Base-by-base conservation (phyloP, 2,329 filamentous ascomycete genomes). In the Cryphonectria carpinicola region DNA sequence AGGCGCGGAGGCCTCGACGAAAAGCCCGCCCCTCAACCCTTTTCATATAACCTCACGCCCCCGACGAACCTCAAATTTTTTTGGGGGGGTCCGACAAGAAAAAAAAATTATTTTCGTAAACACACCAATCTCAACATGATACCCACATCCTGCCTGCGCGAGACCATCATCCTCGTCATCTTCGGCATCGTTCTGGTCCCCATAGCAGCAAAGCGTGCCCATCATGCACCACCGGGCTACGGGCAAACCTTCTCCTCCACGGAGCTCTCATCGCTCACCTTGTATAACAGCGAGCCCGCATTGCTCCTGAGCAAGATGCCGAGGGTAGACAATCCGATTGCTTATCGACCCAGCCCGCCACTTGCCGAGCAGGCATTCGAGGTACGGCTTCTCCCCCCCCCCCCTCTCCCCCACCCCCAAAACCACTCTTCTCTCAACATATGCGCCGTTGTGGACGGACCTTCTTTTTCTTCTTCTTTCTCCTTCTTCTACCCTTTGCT, bases 171-270 rank as follows among this genome's bases (percentile, higher is more conserved):
- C 62, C 66, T 72, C 43, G 35, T 72, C 69, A 68, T 72, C 49
- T 71, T 72, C 58, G 71, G 71, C 41, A 63, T 72, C 35, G 64
- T 72, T 56, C 71, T 72, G 25, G 71, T 72, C 37, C 71, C 71
- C 41, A 72, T 71, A 66, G 71, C 71, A 46, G 71, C 71, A 25
- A 71, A 71, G 64, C 71, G 71, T 61, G 71, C 71, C 35, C 71
- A 72, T 56, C 62, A 72, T 65, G 71, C 71, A 63, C 71, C 71
- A 62, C 71, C 68, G 39, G 68, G 69, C 62, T 72, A 71, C 58
- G 70, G 69, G 71, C 69, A 69, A 49, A 68, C 68, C 22, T 72
- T 71, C 56, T 49, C 64, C n/a, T 49, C 64, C n/a, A 56, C 54
- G 41, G 41, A 62, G 19, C 56, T 68, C 28, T 37, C 58, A 1